Percentiles rank a stretch among this genome's conserved stretches.
Conservation (phyloP, 2,329 filamentous ascomycete genomes). For the Fusarium sp. region DNA sequence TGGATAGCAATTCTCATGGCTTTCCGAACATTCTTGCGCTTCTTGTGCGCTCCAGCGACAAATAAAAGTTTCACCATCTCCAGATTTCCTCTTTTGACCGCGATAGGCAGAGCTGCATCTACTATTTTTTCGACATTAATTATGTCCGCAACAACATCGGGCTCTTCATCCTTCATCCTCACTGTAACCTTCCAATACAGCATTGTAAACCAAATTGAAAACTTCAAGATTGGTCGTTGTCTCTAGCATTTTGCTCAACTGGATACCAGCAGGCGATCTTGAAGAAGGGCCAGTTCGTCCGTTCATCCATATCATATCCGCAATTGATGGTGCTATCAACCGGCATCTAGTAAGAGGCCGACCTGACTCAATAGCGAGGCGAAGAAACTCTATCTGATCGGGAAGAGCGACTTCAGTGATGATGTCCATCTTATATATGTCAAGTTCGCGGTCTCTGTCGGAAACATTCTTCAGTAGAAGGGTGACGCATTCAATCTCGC, state of each 20-base stretch:
- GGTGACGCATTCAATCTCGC: neutral
- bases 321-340: neutral
- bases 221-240: neutral
- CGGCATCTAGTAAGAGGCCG: neutral
- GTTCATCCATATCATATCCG: neutral
- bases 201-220: neutral
- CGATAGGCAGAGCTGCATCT: neutral
- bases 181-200: neutral
- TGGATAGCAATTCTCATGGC: neutral
- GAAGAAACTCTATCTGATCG: neutral
- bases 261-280: neutral
- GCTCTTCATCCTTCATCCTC: neutral
- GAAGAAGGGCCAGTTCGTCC: neutral
- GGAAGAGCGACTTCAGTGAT: neutral
- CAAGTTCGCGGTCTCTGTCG: accelerated
- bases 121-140: neutral
- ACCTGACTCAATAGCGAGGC: neutral
- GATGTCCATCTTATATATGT: neutral
- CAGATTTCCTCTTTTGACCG: neutral
- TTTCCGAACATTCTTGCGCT: neutral
- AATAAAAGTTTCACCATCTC: neutral
- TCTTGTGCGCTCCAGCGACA: neutral
- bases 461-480: neutral
- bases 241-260: neutral
- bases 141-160: neutral